Conservation (phyloP, 352 stramenopile genomes). For the Phytophthora syringae region DNA sequence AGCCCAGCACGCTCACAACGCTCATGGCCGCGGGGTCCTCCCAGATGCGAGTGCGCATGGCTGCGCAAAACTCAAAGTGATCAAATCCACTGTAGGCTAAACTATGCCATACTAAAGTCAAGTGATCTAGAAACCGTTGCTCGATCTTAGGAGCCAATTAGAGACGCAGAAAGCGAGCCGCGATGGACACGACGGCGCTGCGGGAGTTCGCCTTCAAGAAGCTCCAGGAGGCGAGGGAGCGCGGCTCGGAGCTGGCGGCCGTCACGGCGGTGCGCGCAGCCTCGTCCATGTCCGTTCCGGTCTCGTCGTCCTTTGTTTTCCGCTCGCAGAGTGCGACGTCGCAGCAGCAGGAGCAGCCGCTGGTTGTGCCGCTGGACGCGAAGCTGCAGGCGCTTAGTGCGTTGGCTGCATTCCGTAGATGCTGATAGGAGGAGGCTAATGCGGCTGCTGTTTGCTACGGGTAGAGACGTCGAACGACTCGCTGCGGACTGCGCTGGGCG, state of each 20-base stretch:
- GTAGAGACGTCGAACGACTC: conserved; percentile 56
- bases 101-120: no score
- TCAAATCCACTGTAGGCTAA: no score
- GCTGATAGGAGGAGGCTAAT: background rate
- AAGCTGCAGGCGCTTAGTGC: conserved; percentile 34
- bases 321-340: conserved; percentile 38
- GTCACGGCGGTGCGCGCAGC: conserved; percentile 52
- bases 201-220: conserved; percentile 81
- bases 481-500: conserved; percentile 41
- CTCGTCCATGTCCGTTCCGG: conserved; percentile 58
- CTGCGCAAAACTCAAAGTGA: conserved; percentile 8
- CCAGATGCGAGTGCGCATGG: conserved; percentile 80
- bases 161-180: conserved; percentile 1
- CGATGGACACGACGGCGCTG: conserved; percentile 72
- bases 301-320: conserved; percentile 47
- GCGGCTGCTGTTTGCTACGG: conserved; percentile 4
- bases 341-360: conserved; percentile 16
- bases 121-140: no score
- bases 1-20: conserved; percentile 82
- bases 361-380: conserved; percentile 19
- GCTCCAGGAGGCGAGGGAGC: conserved; percentile 71
- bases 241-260: conserved; percentile 62
- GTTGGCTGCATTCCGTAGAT: background rate
- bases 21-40: conserved; percentile 80
- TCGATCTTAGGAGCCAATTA: conserved; percentile 13